phyloP scores from a whole-genome alignment of 2,329 filamentous ascomycete genomes.

The Epichloe sibirici region DNA sequence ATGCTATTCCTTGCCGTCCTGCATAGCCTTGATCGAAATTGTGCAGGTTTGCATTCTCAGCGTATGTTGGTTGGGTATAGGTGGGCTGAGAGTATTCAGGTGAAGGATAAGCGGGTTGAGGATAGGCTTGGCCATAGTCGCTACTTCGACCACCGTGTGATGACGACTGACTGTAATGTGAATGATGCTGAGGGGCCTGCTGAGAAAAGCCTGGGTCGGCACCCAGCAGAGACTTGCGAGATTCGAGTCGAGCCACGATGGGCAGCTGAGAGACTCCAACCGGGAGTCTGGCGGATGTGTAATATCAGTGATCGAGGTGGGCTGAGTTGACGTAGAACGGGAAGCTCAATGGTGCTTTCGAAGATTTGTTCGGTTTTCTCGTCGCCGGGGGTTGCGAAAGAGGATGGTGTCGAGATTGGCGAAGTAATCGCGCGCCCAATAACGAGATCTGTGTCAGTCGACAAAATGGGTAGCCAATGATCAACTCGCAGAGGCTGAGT shows the following conservation, averaged over 20 bases:
- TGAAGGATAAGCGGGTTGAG: slow-evolving; percentile 20
- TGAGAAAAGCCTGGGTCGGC: slow-evolving; percentile 26
- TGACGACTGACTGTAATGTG: slow-evolving; percentile 12
- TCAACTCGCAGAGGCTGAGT: not conserved
- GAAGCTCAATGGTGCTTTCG: not conserved
- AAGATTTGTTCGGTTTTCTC: not conserved
- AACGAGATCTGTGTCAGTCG: not conserved
- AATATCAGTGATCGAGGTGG: not conserved
- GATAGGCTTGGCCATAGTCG: slow-evolving; percentile 22
- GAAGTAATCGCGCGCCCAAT: not conserved
- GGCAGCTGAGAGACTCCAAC: slow-evolving; percentile 21
- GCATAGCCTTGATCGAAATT: slow-evolving; percentile 24
- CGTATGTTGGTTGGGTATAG: slow-evolving; percentile 17
- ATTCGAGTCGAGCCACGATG: slow-evolving; percentile 29
- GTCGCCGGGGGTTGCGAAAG: not conserved
- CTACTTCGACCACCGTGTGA: slow-evolving; percentile 8
- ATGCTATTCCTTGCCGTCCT: slow-evolving; percentile 23
- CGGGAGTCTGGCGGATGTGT: slow-evolving; percentile 19
- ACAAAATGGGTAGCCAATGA: not conserved
- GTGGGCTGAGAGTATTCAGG: slow-evolving; percentile 15
- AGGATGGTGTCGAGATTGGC: not conserved
- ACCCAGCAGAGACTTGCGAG: slow-evolving; percentile 28
- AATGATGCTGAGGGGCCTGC: slow-evolving; percentile 14
- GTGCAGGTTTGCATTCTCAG: slow-evolving; percentile 17
- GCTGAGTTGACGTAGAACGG: not conserved